Percentiles rank a stretch among this genome's conserved stretches.
These are phyloP conservation scores for Seiridium unicorne DNA, from an alignment of 2,329 filamentous ascomycete genomes.

Conservation along the genomic window DNA sequence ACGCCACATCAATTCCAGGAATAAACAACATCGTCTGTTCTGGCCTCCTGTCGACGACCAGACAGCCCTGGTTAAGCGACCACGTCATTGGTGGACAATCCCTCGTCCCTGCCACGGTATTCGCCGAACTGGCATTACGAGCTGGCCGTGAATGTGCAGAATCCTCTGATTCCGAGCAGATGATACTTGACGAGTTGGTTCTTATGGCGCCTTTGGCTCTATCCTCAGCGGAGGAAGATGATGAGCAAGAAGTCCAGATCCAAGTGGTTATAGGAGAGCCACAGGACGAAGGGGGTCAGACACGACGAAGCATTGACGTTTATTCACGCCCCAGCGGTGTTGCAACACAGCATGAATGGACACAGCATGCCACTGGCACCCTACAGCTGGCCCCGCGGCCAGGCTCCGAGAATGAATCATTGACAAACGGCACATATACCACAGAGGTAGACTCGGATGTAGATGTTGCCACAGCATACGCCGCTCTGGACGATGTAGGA, in stretches of 20 bases:
- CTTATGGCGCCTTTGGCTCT: neutral
- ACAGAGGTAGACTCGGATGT: neutral
- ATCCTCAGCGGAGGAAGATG: neutral
- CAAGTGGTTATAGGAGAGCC: neutral
- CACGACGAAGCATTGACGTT: neutral
- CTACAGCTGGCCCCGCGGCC: neutral
- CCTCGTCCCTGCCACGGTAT: conserved; percentile 2
- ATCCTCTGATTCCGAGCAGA: neutral
- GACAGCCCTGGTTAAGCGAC: conserved; percentile 1
- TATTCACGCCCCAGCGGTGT: neutral
- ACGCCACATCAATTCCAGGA: conserved; percentile 1
- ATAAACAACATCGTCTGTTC: conserved; percentile 1
- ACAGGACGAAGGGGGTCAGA: neutral
- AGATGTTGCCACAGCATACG: neutral
- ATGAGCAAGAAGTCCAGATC: neutral
- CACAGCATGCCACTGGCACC: conserved; percentile 5
- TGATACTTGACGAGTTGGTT: neutral
- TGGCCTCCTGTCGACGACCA: neutral
- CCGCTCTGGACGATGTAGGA: neutral
- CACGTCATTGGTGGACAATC: neutral
- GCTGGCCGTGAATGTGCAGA: neutral
- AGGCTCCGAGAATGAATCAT: neutral
- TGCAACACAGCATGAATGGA: conserved; percentile 1
- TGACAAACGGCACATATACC: neutral
- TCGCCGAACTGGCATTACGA: conserved; percentile 3